A percentile compares a stretch with the other conserved stretches of the same genome.
phyloP scores from a whole-genome alignment of 2,329 filamentous ascomycete genomes.

The Immersiporthe knoxdaviesiana region DNA sequence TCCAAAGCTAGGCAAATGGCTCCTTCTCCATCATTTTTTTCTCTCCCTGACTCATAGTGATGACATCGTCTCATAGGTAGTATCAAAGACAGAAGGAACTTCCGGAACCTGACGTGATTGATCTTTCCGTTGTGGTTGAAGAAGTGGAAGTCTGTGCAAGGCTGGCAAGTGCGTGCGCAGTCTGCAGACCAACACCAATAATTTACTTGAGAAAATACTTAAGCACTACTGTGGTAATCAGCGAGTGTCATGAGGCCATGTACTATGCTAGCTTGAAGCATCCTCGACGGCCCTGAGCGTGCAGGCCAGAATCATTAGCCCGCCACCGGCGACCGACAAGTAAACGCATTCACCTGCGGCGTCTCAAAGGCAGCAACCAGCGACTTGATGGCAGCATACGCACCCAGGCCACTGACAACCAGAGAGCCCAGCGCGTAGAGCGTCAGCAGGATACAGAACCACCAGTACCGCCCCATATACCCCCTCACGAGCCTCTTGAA shows the following conservation, averaged over 20 bases:
- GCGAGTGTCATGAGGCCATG: too few species aligned
- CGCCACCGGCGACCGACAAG: slow-evolving; percentile 24
- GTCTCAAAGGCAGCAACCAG: slow-evolving; percentile 26
- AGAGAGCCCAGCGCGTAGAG: slow-evolving; percentile 24
- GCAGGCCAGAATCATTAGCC: slow-evolving; percentile 1
- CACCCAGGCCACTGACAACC: slow-evolving; percentile 24
- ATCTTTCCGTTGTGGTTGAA: background rate
- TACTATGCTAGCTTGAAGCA: background rate
- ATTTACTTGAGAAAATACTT: too few species aligned
- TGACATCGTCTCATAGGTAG: too few species aligned
- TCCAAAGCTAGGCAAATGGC: too few species aligned
- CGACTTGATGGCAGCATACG: slow-evolving; percentile 22
- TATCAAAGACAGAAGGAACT: background rate
- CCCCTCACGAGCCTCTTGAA: slow-evolving; percentile 20
- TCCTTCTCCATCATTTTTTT: too few species aligned
- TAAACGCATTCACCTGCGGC: slow-evolving; percentile 28
- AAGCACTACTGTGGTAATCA: too few species aligned
- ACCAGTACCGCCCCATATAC: slow-evolving; percentile 27
- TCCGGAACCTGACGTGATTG: background rate
- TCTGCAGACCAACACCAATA: background rate
- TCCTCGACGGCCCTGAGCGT: background rate
- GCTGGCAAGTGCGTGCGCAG: background rate
- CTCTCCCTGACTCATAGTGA: too few species aligned
- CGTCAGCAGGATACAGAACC: slow-evolving; percentile 21
- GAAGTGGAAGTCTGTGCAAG: background rate